Evolutionary conservation across 768 basidiomycete genomes (phyloP).

Genomic region (Mycena maculata): DNA sequence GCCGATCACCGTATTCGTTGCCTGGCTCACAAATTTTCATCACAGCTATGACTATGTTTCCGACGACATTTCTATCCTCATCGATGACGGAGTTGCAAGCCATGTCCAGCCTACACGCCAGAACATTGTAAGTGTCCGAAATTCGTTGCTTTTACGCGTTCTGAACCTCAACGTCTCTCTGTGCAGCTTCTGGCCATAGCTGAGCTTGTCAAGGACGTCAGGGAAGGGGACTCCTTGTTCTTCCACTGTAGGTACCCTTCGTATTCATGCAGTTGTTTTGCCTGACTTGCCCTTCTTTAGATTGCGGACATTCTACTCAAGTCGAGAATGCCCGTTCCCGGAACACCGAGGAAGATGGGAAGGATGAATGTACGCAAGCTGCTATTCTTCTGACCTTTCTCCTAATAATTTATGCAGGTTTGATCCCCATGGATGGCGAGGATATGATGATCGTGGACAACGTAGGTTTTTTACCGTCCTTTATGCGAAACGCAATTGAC

Average conservation of each 20-base stretch:
- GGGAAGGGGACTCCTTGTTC: conserved; percentile 37
- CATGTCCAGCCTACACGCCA: conserved; percentile 9
- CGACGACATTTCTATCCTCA: neutral
- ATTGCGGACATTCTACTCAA: conserved; percentile 33
- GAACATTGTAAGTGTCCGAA: neutral
- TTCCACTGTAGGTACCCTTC: conserved; percentile 39
- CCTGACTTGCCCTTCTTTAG: conserved; percentile 2
- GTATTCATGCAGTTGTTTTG: neutral
- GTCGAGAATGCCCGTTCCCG: neutral
- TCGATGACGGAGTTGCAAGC: conserved; percentile 2
- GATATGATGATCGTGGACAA: conserved; percentile 19
- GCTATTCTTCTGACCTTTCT: neutral
- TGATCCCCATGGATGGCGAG: conserved; percentile 24
- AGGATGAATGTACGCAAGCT: conserved; percentile 29
- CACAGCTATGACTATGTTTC: neutral
- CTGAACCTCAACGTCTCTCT: no score
- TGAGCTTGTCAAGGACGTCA: conserved; percentile 27
- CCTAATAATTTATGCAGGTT: neutral
- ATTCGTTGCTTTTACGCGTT: neutral
- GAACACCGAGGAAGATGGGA: conserved; percentile 31
- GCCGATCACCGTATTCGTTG: neutral
- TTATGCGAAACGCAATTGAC: neutral
- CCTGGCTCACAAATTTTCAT: no score
- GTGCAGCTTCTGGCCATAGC: conserved; percentile 15
- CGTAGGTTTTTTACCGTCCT: neutral